A percentile compares a stretch with the other conserved stretches of the same genome.
Conservation (phyloP, 164 flowering plant species). For the Cinnamomum chago region DNA sequence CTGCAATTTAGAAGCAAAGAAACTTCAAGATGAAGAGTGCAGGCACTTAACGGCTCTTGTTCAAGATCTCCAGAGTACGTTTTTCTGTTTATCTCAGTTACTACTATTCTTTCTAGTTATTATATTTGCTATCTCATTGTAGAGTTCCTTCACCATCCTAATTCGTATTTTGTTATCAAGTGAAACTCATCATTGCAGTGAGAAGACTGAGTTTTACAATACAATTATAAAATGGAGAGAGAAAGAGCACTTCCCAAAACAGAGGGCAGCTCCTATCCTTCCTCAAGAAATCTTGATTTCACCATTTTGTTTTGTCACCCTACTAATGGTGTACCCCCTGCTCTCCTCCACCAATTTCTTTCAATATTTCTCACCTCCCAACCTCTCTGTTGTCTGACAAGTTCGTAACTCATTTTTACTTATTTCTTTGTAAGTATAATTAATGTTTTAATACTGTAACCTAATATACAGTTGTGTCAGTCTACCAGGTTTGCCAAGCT, state of each 20-base stretch:
- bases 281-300: too few relatives aligned
- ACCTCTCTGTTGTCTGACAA: too few relatives aligned
- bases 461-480: background rate
- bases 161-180: background rate
- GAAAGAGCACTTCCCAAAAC: too few relatives aligned
- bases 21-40: constrained; percentile 48
- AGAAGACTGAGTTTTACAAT: background rate
- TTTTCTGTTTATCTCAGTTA: background rate
- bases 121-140: background rate
- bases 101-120: background rate
- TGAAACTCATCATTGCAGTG: background rate
- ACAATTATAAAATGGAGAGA: background rate
- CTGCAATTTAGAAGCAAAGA: constrained; percentile 48
- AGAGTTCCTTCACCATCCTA: background rate
- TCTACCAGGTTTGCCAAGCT: background rate
- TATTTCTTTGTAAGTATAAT: too few relatives aligned
- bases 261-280: too few relatives aligned
- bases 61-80: constrained; percentile 73
- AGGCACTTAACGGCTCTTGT: constrained; percentile 63
- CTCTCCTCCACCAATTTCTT: too few relatives aligned
- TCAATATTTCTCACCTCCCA: too few relatives aligned
- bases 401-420: too few relatives aligned
- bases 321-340: too few relatives aligned
- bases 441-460: background rate
- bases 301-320: too few relatives aligned